Percentiles rank a stretch among this genome's conserved stretches.
Conservation (phyloP, 2,329 filamentous ascomycete species). For the Tolypocladium tundrense region DNA sequence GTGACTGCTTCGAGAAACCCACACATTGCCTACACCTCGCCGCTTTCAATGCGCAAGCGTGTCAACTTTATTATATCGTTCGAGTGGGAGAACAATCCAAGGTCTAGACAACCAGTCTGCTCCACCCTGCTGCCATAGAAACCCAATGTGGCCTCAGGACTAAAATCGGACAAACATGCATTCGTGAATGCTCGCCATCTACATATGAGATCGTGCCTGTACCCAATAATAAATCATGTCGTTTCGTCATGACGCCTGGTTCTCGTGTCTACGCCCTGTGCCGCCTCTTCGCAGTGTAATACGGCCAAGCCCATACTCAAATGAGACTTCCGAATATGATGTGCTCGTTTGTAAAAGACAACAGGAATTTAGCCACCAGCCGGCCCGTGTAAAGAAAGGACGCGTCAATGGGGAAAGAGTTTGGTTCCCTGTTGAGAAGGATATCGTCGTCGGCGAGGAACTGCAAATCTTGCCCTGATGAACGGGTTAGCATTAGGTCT, state of each 20-base stretch:
- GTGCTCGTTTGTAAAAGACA: constrained; percentile 42
- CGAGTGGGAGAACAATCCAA: constrained; percentile 52
- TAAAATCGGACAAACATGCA: constrained; percentile 51
- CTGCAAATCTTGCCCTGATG: constrained; percentile 24
- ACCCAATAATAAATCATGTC: background rate
- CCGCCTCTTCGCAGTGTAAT: background rate
- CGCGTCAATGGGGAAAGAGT: constrained; percentile 37
- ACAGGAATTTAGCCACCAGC: constrained; percentile 41
- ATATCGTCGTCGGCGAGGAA: constrained; percentile 37
- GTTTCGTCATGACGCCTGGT: background rate
- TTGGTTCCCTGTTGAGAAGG: constrained; percentile 31
- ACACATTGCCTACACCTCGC: constrained; percentile 54
- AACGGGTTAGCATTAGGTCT: constrained; percentile 3
- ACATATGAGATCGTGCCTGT: background rate
- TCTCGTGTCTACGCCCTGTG: background rate
- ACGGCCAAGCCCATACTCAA: constrained; percentile 1
- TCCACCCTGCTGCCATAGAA: constrained; percentile 54
- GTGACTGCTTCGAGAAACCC: constrained; percentile 19
- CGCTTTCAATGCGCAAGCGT: constrained; percentile 45
- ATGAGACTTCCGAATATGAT: constrained; percentile 30
- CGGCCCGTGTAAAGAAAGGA: constrained; percentile 42
- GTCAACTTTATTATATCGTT: constrained; percentile 48
- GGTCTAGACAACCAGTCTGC: constrained; percentile 59
- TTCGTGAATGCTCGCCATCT: constrained; percentile 1
- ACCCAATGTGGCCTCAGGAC: constrained; percentile 47